Conservation (phyloP, 345 rosid genomes). For the Physaria fendleri region DNA sequence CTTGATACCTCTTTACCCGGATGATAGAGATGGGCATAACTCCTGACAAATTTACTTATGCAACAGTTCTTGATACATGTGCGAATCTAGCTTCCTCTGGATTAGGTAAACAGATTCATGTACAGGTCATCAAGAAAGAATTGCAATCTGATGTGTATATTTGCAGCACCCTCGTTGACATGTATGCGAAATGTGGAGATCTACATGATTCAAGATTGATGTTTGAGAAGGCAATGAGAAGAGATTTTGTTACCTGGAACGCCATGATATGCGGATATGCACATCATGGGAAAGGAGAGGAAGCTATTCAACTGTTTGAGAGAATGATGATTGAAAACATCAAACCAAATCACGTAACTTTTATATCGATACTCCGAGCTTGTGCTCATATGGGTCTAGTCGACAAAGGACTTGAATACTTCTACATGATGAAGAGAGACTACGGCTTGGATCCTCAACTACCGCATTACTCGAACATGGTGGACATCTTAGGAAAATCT, state of each 20-base stretch:
- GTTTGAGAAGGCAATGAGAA: conserved; percentile 57
- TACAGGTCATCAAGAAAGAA: conserved; percentile 65
- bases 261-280: conserved; percentile 88
- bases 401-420: conserved; percentile 58
- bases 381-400: conserved; percentile 80
- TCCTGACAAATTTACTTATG: conserved; percentile 84
- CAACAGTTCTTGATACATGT: conserved; percentile 80
- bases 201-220: conserved; percentile 57
- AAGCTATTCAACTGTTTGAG: conserved; percentile 57
- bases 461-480: conserved; percentile 88
- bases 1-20: conserved; percentile 62
- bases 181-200: conserved; percentile 95
- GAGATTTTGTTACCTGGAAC: conserved; percentile 90
- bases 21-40: conserved; percentile 60
- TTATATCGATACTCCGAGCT: conserved; percentile 84
- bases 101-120: conserved; percentile 87
- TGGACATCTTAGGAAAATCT: conserved; percentile 83
- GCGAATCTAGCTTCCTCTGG: conserved; percentile 75
- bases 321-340: conserved; percentile 47
- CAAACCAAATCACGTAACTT: conserved; percentile 74
- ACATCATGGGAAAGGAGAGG: conserved; percentile 79
- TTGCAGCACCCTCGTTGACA: conserved; percentile 86
- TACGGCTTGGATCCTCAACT: conserved; percentile 63
- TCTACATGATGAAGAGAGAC: conserved; percentile 50
- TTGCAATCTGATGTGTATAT: conserved; percentile 68